phyloP scores from a whole-genome alignment of 345 rosid genomes.

The Excoecaria agallocha region DNA sequence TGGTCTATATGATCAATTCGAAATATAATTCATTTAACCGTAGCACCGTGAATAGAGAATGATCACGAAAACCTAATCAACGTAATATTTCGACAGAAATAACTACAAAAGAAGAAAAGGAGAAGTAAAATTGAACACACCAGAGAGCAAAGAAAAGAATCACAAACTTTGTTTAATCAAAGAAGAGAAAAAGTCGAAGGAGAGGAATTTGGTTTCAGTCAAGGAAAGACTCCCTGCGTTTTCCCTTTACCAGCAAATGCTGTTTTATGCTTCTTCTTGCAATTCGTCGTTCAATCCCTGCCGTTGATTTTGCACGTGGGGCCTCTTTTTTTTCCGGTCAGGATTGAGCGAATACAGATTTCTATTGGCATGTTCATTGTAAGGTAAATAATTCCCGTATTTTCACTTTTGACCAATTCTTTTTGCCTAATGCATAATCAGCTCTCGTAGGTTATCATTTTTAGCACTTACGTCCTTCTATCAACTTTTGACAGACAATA shows the following conservation, averaged over 20 bases:
- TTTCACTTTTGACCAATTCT: no score
- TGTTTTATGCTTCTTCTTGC: not conserved
- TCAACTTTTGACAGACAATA: no score
- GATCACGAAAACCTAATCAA: not conserved
- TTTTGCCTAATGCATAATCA: no score
- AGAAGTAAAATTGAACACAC: slow-evolving; percentile 2
- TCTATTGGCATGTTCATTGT: no score
- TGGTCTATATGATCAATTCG: not conserved
- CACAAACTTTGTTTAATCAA: not conserved
- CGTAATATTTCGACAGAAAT: not conserved
- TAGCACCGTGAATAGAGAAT: not conserved
- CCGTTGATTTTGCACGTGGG: not conserved
- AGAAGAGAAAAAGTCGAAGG: not conserved
- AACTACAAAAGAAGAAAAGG: not conserved
- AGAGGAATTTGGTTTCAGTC: not conserved
- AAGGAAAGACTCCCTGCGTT: slow-evolving; percentile 5
- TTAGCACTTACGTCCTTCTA: no score
- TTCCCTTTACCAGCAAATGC: not conserved
- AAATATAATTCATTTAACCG: not conserved
- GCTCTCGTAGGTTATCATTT: no score
- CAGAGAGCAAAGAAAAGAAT: not conserved
- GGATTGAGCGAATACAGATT: not conserved
- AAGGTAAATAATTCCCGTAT: no score
- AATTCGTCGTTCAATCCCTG: not conserved
- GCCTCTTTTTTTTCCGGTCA: not conserved